Evolutionary conservation across 208 protist species (phyloP).

Genomic region (Tetramitus jugosus): DNA sequence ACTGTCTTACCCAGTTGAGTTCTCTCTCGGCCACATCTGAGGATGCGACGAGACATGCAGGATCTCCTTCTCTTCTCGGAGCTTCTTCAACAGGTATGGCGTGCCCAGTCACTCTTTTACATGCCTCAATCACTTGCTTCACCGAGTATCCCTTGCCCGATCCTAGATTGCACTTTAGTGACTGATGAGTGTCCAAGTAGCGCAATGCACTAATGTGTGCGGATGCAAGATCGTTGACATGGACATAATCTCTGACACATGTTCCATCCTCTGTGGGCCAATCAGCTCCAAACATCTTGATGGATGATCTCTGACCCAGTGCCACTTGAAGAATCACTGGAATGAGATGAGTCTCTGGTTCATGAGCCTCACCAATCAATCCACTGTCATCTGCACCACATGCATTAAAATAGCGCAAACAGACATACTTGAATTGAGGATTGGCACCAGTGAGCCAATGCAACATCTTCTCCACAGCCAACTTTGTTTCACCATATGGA

Average conservation of each 20-base stretch:
- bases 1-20: not conserved
- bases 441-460: not conserved
- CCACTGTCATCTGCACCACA: not conserved
- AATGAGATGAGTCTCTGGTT: constrained; percentile 2
- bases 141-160: not conserved
- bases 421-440: not conserved
- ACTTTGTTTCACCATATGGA: not conserved
- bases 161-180: not conserved
- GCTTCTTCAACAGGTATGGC: not conserved
- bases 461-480: not conserved
- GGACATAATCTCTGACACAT: constrained; percentile 1
- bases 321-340: not conserved
- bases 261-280: not conserved
- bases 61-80: not conserved
- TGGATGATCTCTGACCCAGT: not conserved
- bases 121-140: not conserved
- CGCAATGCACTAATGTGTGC: not conserved
- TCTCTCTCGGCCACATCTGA: not conserved
- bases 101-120: not conserved
- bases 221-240: not conserved
- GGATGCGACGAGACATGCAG: not conserved
- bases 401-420: not conserved
- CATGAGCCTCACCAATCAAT: not conserved
- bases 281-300: not conserved
- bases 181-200: not conserved